Base-by-base conservation (phyloP, 2,329 filamentous ascomycete genomes). In the Colletotrichum liriopes region DNA sequence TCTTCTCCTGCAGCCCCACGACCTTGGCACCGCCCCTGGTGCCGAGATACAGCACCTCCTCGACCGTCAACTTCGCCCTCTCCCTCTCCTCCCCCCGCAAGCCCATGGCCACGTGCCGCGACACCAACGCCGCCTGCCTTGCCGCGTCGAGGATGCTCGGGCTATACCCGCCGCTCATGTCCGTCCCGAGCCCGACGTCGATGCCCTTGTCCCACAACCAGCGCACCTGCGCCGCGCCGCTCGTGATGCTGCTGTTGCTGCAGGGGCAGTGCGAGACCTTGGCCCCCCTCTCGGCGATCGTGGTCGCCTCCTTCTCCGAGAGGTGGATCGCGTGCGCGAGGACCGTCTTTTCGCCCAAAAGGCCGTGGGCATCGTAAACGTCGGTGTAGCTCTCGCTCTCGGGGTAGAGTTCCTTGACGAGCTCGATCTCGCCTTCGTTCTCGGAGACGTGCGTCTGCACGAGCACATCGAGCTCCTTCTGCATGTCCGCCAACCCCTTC, bases 371-470 rank as follows among this genome's bases (percentile, higher is more conserved):
- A 76, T 98, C 94, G 83, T 98, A 98, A 32, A 98, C 93, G 41
- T 87, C 87, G 0, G 94, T 87, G 80, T 98, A 98, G 20, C 85
- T 88, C 3, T 79, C 79, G 43, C 84, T 82, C 0, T 88, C 83
- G 0, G 94, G 93, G 82, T 97, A 97, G 55, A 95, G 78, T 12
- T 89, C 77, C 20, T 84, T 81, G 1, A 98, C 95, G 0, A 97
- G 88, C 3, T 84, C 84, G 47, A 96, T 85, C 83, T 98, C 96
- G 75, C 85, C 84, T 16, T 82, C 84, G 81, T 98, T 98, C 81
- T 98, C 96, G 0, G 92, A 93, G 66, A 98, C 90, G 82, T 98
- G 96, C 8, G 96, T 98, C 84, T 98, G 96, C 47, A 95, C 87
- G 0, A 93, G 92, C 3, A 96, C 84, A 35, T 86, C 82, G 3